Evolutionary conservation across 1,284 basidiomycete genomes (phyloP), one percentile per base, ranked within the genome.

Genomic region (Gomphus bonarii): DNA sequence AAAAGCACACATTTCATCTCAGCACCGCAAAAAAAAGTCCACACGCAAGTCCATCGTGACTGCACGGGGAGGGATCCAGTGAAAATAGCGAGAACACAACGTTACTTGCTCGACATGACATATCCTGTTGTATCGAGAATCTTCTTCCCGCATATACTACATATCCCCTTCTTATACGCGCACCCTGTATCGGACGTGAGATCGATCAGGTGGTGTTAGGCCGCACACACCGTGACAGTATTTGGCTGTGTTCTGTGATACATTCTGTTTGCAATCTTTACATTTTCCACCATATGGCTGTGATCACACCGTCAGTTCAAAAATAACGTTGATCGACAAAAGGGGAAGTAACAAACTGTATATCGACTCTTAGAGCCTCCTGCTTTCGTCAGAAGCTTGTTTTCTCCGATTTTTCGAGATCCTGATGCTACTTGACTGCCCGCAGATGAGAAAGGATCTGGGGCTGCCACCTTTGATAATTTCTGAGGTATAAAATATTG

Each of bases 221-320:
- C 18, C 35, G 12, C 35, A 66, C 74, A 61, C 59, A 88, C 88
- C 83, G 75, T 91, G 89, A 65, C 88, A 91, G 69, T 85, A 91
- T 70, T 88, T 91, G 30, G 85, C 89, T 63, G 78, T 81, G 64
- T 90, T 90, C 76, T 91, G 87, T 10, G 87, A 88, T 30, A 82
- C 81, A 0, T 82, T 77, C 63, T 83, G 82, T 70, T 88, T 89
- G 67, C 88, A 91, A 64, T 88, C 86, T 68, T 84, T 89, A 68
- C 89, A 91, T 68, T 87, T 89, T 51, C 78, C 77, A 70, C 85
- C 81, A 69, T 91, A 91, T 38, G 88, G 88, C 85, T 88, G 66
- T 57, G 55, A 60, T 55, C 58, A 62, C 62, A 44, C 44, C 55
- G 35, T 35, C 10, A 16, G 48, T 33, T 3, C 12, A n/a, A 18